Evolutionary conservation across 805 yeast genomes (phyloP), one percentile per base, ranked within the genome.

Genomic region (Torulaspora microellipsoides): DNA sequence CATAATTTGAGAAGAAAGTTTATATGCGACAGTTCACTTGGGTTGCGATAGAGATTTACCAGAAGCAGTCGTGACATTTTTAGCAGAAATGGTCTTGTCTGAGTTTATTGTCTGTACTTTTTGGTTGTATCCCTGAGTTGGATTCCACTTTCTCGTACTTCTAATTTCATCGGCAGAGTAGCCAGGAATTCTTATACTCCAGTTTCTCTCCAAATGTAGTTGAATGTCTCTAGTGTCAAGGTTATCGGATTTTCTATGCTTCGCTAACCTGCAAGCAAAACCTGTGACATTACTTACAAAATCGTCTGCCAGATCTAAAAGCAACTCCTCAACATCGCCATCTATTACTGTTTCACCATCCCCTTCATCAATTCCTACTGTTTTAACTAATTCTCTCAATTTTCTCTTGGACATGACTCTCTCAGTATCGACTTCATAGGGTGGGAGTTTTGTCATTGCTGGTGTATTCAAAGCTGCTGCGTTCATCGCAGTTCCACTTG

Each of bases 161-260:
- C 96, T 73, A 34, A 91, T 83, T 56, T 90, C 98, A 66, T 91
- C 99, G 51, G 88, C 80, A 9, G 95, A 78, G 64, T 81, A 89
- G 3, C 98, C 99, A 0, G 99, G 98, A 27, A 91, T 78, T 54
- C 95, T 79, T 43, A 93, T 87, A 64, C 91, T 90, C 97, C 96
- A 91, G 64, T 90, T 89, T 55, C 85, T 78, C 56, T 89, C 96
- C 55, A 93, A 71, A 63, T 93, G 96, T 44, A 93, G 66, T 64
- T 93, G 98, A 40, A 95, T 77, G 62, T 93, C 99, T 54, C 81
- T 80, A 12, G 85, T 87, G 52, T 91, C 98, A 20, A 93, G 70
- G 30, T 83, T 77, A 47, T 91, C 96, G 6, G 87, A 79, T 59
- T 86, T 88, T 54, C 99, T 76, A 60, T 91, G 97, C 62, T 93